Conservation (phyloP, 2,329 filamentous ascomycete species). For the Aphanocladium album region DNA sequence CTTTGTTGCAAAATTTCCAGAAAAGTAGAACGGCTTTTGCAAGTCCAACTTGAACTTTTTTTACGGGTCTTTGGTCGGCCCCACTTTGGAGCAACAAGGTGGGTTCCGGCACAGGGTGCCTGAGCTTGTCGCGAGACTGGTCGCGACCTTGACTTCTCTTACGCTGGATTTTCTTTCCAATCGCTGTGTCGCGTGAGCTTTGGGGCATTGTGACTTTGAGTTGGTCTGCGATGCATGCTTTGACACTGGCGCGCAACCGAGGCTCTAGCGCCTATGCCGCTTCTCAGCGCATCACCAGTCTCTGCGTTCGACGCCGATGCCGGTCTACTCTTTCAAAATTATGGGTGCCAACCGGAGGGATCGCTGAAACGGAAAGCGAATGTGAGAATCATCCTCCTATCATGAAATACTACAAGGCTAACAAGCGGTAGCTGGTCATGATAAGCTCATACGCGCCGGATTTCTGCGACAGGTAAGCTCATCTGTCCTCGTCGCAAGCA, state of each 20-base stretch:
- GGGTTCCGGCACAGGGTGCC: not conserved
- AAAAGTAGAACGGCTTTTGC: slow-evolving; percentile 5
- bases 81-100: slow-evolving; percentile 1
- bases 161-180: not conserved
- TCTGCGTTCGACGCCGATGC: slow-evolving; percentile 28
- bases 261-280: not conserved
- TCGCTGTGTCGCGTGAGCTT: not conserved
- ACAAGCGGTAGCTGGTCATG: slow-evolving; percentile 51
- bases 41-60: slow-evolving; percentile 14
- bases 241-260: not conserved
- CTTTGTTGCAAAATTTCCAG: slow-evolving; percentile 4
- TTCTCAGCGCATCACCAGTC: not conserved
- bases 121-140: slow-evolving; percentile 3
- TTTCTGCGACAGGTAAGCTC: slow-evolving; percentile 63
- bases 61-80: slow-evolving; percentile 1
- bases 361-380: slow-evolving; percentile 52
- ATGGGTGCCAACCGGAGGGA: slow-evolving; percentile 74
- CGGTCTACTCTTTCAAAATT: slow-evolving; percentile 57
- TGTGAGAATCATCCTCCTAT: slow-evolving; percentile 29
- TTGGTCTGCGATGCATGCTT: not conserved
- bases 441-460: slow-evolving; percentile 64
- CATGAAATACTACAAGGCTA: slow-evolving; percentile 12
- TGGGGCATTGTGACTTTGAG: not conserved
- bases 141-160: not conserved
- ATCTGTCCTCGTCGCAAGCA: not conserved